A percentile compares a stretch with the other conserved stretches of the same genome.
Conservation (phyloP, 2,329 filamentous ascomycete genomes). For the Monascus ruber region DNA sequence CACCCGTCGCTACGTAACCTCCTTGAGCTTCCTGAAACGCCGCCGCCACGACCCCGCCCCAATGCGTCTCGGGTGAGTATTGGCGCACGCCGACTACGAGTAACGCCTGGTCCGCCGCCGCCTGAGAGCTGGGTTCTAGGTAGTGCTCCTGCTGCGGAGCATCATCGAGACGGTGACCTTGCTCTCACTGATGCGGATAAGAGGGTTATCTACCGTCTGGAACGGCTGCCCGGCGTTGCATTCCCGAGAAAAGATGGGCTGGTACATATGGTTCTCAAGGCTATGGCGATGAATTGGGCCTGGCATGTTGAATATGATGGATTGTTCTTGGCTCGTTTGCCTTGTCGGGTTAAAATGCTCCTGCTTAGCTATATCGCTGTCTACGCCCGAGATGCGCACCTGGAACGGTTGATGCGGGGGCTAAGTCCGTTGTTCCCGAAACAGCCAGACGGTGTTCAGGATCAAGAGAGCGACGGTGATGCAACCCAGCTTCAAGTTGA, state of each 20-base stretch:
- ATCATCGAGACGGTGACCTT: slow-evolving; percentile 2
- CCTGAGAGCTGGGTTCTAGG: slow-evolving; percentile 34
- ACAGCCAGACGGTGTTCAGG: slow-evolving; percentile 2
- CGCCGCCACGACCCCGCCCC: slow-evolving; percentile 30
- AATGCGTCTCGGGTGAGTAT: slow-evolving; percentile 17
- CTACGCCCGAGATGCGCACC: slow-evolving; percentile 33
- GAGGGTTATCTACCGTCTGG: slow-evolving; percentile 20
- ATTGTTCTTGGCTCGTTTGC: slow-evolving; percentile 41
- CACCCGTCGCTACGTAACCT: slow-evolving; percentile 35
- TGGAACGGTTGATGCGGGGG: slow-evolving; percentile 30
- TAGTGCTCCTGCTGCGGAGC: slow-evolving; percentile 5
- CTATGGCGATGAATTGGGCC: slow-evolving; percentile 45
- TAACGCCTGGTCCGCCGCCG: slow-evolving; percentile 34
- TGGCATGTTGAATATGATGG: slow-evolving; percentile 48
- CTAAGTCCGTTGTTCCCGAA: slow-evolving; percentile 41
- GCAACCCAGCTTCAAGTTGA: slow-evolving; percentile 4
- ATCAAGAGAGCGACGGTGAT: slow-evolving; percentile 6
- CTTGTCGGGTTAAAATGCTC: slow-evolving; percentile 39
- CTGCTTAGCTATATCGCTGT: slow-evolving; percentile 46
- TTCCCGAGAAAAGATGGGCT: slow-evolving; percentile 34
- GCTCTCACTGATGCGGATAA: slow-evolving; percentile 8
- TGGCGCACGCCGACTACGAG: slow-evolving; percentile 21
- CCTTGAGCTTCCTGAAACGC: slow-evolving; percentile 33
- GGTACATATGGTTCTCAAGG: slow-evolving; percentile 40
- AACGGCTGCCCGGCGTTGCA: slow-evolving; percentile 27